Evolutionary conservation across 2,329 filamentous ascomycete species (phyloP), one percentile per base, ranked within the genome.

Genomic region (Arthrobotrys entomopaga): DNA sequence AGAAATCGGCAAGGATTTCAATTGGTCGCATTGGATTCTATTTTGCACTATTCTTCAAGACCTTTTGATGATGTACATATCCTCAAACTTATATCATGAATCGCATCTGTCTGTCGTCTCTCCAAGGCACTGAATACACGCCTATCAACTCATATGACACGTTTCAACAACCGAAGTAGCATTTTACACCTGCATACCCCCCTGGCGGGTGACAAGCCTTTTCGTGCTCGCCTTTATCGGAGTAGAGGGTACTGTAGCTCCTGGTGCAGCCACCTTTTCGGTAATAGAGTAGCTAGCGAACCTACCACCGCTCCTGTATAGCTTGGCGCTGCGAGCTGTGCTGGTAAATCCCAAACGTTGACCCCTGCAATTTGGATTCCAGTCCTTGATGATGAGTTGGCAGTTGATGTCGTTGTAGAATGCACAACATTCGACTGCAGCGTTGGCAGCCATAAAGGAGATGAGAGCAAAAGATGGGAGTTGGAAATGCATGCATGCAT

Each of bases 211-310:
- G 67, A 38, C 54, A 61, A 10, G 48, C 56, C 20, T 53, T 65
- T 26, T 60, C 54, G 24, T 60, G 56, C 24, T 42, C 60, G n/a
- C 65, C 61, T 15, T 65, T 65, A n/a, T 65, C 54, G 6, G 67
- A 61, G 56, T 65, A 72, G 22, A 72, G 46, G 2, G 67, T 65
- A 38, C 61, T n/a, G n/a, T 65, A 72, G 19, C 48, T 58, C 3
- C 67, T 54, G 0, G 52, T 20, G 53, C 59, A 65, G 6, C 65
- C 59, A 16, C 49, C 29, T 16, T 46, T 58, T 15, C 56, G 34
- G 38, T 65, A 71, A 65, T 59, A 5, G 59, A 71, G 46, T 59
- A 65, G 43, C 66, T 71, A 15, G 66, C 59, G 24, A 65, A 64
- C 29, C 65, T 71, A 26, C 59, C 59, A n/a, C 58, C 26, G 58